Conservation (phyloP, 176 grass and related monocot genomes). For the Thinopyrum elongatum region DNA sequence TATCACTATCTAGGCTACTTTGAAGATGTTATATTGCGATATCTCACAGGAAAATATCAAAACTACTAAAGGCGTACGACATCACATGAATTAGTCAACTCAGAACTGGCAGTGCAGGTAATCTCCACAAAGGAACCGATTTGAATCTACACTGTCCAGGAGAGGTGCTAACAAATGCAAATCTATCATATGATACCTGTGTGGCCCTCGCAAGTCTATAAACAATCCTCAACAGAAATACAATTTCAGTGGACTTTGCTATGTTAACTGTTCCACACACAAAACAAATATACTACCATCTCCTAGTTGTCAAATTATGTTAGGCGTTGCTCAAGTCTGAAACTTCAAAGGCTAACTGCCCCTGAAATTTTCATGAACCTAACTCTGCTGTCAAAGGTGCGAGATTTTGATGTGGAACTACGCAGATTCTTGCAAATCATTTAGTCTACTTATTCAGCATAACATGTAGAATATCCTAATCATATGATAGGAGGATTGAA, state of each 20-base stretch:
- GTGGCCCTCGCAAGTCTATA: background rate
- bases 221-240: background rate
- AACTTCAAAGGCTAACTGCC: slow-evolving; percentile 16
- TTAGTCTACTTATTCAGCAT: background rate
- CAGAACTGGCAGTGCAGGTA: background rate
- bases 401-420: background rate
- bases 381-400: background rate
- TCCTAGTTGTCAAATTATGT: slow-evolving; percentile 21
- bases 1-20: background rate
- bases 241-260: background rate
- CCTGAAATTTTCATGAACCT: background rate
- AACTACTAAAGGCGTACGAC: background rate
- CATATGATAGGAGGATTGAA: background rate
- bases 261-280: background rate
- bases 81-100: background rate
- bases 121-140: background rate
- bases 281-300: background rate
- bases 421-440: background rate
- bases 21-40: background rate
- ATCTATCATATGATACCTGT: background rate
- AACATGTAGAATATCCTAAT: background rate
- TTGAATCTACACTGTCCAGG: background rate
- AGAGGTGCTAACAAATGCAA: background rate
- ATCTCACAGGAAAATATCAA: background rate
- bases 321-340: background rate